phyloP scores from a whole-genome alignment of 768 basidiomycete species.

The Trametes sanguinea region DNA sequence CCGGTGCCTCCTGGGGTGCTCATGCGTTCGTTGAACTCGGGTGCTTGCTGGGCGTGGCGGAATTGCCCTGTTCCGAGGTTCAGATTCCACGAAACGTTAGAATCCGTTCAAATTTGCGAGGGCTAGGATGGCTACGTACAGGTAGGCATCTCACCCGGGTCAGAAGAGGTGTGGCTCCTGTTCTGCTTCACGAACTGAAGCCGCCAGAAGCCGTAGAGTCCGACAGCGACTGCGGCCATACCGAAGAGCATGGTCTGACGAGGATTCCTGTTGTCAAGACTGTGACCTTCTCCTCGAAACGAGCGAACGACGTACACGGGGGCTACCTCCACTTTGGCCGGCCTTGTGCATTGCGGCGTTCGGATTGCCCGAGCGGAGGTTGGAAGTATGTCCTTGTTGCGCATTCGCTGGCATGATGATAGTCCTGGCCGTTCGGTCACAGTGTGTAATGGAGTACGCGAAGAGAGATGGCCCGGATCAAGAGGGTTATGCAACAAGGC shows the following conservation, averaged over 20 bases:
- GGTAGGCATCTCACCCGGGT: conserved; percentile 19
- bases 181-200: conserved; percentile 17
- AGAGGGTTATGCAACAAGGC: too few relatives aligned
- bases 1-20: conserved; percentile 6
- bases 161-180: conserved; percentile 2
- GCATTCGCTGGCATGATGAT: neutral
- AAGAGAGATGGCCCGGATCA: neutral
- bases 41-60: conserved; percentile 19
- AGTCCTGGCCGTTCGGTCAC: too few relatives aligned
- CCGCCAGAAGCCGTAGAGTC: conserved; percentile 16
- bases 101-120: too few relatives aligned
- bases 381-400: conserved; percentile 1
- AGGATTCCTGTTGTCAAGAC: neutral
- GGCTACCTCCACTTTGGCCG: conserved; percentile 8
- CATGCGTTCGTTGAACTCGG: conserved; percentile 18
- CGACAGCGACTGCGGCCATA: conserved; percentile 11
- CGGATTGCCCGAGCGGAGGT: conserved; percentile 9
- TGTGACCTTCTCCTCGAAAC: neutral
- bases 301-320: neutral
- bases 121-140: neutral
- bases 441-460: too few relatives aligned
- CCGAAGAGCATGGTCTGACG: conserved; percentile 15
- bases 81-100: too few relatives aligned
- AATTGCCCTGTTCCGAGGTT: conserved; percentile 15
- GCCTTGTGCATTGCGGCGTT: neutral